A percentile compares a stretch with the other conserved stretches of the same genome.
These are phyloP conservation scores for Cystobasidium slooffiae DNA, from an alignment of 1,284 basidiomycete species.

Conservation along the genomic window DNA sequence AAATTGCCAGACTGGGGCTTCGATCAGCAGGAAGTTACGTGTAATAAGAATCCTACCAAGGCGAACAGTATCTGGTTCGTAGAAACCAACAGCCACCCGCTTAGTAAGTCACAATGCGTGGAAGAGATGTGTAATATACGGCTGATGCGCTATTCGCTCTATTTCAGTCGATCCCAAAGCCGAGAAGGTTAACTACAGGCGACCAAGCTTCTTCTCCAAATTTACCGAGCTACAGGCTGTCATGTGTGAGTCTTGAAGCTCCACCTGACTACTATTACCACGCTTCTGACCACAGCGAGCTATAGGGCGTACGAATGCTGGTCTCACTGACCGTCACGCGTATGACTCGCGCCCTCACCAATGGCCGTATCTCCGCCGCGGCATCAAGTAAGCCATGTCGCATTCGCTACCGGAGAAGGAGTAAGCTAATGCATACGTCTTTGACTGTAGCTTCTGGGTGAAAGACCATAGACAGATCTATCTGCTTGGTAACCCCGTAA, in stretches of 20 bases:
- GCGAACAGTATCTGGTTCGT: constrained; percentile 93
- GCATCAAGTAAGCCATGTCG: constrained; percentile 65
- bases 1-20: constrained; percentile 97
- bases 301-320: constrained; percentile 81
- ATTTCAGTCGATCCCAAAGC: constrained; percentile 69
- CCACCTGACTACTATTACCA: background rate
- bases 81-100: constrained; percentile 80
- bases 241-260: constrained; percentile 68
- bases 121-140: background rate
- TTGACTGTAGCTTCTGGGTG: constrained; percentile 88
- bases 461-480: constrained; percentile 95
- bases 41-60: constrained; percentile 76
- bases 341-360: constrained; percentile 88
- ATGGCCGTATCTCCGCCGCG: constrained; percentile 87
- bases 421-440: constrained; percentile 2
- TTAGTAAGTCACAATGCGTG: constrained; percentile 64
- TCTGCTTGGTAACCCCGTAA: constrained; percentile 87
- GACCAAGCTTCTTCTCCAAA: constrained; percentile 84
- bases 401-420: background rate
- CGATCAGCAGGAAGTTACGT: constrained; percentile 88
- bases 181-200: constrained; percentile 74
- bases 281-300: background rate
- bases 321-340: constrained; percentile 88
- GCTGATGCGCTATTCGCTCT: constrained; percentile 1
- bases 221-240: constrained; percentile 91